Percentiles rank a stretch among this genome's conserved stretches.
Conservation (phyloP, 768 basidiomycete species). For the Macrolepiota dolichaula region DNA sequence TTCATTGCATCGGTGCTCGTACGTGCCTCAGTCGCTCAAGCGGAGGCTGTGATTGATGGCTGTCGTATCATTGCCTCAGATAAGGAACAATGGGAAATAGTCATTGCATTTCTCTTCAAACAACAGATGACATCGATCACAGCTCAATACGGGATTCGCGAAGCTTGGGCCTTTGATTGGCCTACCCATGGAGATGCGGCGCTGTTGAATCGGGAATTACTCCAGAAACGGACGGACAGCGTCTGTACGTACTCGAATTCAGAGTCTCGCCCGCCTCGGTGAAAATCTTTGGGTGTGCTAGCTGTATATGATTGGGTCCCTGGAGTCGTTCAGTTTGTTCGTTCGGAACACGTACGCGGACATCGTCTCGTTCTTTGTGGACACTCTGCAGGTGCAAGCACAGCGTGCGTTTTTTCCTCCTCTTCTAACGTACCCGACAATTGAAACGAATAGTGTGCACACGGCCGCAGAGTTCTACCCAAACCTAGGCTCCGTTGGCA, state of each 20-base stretch:
- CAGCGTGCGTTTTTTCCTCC: constrained; percentile 28
- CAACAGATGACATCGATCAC: constrained; percentile 19
- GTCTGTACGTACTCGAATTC: constrained; percentile 28
- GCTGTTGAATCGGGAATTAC: constrained; percentile 32
- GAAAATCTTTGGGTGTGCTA: constrained; percentile 13
- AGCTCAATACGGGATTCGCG: constrained; percentile 26
- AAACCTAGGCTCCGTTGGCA: constrained; percentile 24
- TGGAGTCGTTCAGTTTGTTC: constrained; percentile 31
- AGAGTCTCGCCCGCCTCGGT: background rate
- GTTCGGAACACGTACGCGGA: constrained; percentile 26
- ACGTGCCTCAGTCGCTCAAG: constrained; percentile 16
- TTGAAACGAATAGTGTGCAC: constrained; percentile 27
- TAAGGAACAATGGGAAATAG: constrained; percentile 56
- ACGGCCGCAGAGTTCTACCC: constrained; percentile 30
- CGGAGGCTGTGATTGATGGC: background rate
- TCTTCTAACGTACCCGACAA: background rate
- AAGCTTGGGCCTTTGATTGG: constrained; percentile 51
- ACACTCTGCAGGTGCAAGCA: constrained; percentile 42
- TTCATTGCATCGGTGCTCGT: constrained; percentile 48
- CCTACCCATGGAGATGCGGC: constrained; percentile 49
- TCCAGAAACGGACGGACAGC: constrained; percentile 27
- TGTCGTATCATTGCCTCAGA: constrained; percentile 27
- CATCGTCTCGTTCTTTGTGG: constrained; percentile 37
- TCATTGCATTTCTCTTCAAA: constrained; percentile 35
- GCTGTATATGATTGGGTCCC: constrained; percentile 36